Base-by-base conservation (phyloP, 805 yeast genomes). In the Grigorovia jiainica region DNA sequence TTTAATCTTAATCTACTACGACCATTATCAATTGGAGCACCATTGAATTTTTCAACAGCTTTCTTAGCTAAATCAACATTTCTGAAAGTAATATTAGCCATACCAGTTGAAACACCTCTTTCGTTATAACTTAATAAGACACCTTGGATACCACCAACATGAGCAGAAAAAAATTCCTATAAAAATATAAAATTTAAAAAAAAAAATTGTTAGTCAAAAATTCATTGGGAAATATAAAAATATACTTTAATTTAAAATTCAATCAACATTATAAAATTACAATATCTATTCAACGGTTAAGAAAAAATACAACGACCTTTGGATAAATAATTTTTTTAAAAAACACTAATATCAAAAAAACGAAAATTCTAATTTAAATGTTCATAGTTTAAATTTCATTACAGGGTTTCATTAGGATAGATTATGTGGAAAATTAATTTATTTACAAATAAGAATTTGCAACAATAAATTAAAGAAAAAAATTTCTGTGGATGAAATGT, bases 1-100 rank as follows among this genome's bases (percentile, higher is more conserved):
- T 87, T 96, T 41, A 78, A 67, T 64, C 75, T 82, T 72, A 92
- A 75, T 62, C 72, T 82, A 51, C 76, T 64, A 46, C 79, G 73
- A 47, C 97, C 97, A 42, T 80, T 80, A 60, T 92, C 98, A 55
- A 92, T 84, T 57, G 95, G 89, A 36, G 95, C 90, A 58, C 92
- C 90, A 64, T 90, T 84, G 70, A 82, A 90, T 57, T 79, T 80
- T 57, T 78, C 76, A 55, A 84, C 84, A 39, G 96, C 95, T 55
- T 68, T 72, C 47, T 75, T 67, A 40, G 97, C 97, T 61, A 73
- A 72, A 45, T 79, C 79, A 40, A 75, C 63, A 45, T 72, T 70
- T 58, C 69, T 77, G 72, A 92, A 92, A 45, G 80, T 71, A 55
- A 92, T 76, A 44, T 92, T 87, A 48, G 95, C 95, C 68, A 79